Base-by-base conservation (phyloP, 257 asterid genomes). In the Solanum pinnatisectum region DNA sequence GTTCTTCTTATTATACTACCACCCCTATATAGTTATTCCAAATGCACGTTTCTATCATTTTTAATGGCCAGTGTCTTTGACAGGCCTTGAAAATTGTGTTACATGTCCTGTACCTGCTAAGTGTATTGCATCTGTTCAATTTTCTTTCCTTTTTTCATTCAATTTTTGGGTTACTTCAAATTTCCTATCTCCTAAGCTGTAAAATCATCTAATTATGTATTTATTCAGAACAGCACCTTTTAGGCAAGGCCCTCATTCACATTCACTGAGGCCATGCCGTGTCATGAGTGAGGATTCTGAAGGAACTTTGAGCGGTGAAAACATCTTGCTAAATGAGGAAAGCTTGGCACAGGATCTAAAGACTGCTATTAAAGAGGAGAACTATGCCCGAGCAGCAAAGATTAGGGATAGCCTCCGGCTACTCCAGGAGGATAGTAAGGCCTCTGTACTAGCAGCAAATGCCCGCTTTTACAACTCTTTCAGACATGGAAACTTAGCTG, bases 361-460 rank as follows among this genome's bases (percentile, higher is more conserved):
- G 92, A 78, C 87, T 39, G 99, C 99, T 18, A 92, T 97, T 20
- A 88, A 94, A 77, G 95, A 95, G 84, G 99, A 97, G 89, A 96
- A 97, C 93, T 97, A 97, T 42, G 91, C 95, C 30, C 94, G 90
- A 89, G 99, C 99, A 30, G 98, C 98, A 33, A 92, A 95, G 90
- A 94, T 96, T 92, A 90, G 99, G 92, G 99, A 97, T 84, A 94
- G 93, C 93, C 98, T 97, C 14, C 91, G 90, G 23, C 95, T 93
- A 88, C 98, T 97, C 90, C 99, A 97, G 83, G 96, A 94, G 88
- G 98, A 97, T 89, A 94, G 96, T 93, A 95, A 94, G 92, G 90
- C 98, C 76, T 93, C 99, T 7, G 95, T 94, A 37, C 87, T 97
- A 84, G 99, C 98, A 77, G 98, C 99, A 76, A 97, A 96, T 84